Conservation (phyloP, 768 basidiomycete genomes). For the Psilocybe azurescens region DNA sequence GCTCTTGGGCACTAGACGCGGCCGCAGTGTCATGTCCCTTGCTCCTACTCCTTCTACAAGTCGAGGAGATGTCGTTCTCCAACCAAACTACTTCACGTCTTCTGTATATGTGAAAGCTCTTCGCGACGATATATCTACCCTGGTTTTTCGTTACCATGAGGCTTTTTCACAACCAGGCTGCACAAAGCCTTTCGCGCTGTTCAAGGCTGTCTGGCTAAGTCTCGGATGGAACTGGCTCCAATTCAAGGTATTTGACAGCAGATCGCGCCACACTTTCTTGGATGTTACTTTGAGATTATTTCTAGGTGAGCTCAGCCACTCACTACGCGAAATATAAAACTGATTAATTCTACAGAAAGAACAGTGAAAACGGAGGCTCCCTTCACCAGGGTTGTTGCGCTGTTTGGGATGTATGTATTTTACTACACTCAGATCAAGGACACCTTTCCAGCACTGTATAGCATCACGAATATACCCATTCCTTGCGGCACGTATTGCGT, state of each 20-base stretch:
- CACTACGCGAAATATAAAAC: background rate
- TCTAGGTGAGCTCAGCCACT: constrained; percentile 51
- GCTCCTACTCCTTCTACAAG: constrained; percentile 58
- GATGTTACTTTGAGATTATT: constrained; percentile 66
- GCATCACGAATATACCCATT: constrained; percentile 60
- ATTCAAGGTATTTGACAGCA: constrained; percentile 72
- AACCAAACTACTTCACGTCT: constrained; percentile 81
- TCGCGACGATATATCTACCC: constrained; percentile 63
- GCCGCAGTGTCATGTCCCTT: constrained; percentile 21
- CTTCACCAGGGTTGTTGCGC: constrained; percentile 59
- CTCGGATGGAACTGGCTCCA: constrained; percentile 81
- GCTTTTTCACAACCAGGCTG: constrained; percentile 41
- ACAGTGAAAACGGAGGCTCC: constrained; percentile 53
- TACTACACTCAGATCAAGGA: constrained; percentile 68
- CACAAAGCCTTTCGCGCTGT: constrained; percentile 63
- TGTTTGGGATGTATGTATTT: constrained; percentile 77
- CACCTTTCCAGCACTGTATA: constrained; percentile 54
- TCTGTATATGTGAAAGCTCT: constrained; percentile 71
- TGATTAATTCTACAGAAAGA: constrained; percentile 50
- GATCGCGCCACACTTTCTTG: constrained; percentile 69
- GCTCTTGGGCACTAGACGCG: too few relatives aligned
- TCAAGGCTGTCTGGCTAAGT: constrained; percentile 71
- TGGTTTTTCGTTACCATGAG: constrained; percentile 60
- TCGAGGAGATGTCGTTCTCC: constrained; percentile 68
- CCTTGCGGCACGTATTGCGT: constrained; percentile 53